Evolutionary conservation across 768 basidiomycete species (phyloP).

Genomic region (Clavulina sp.): DNA sequence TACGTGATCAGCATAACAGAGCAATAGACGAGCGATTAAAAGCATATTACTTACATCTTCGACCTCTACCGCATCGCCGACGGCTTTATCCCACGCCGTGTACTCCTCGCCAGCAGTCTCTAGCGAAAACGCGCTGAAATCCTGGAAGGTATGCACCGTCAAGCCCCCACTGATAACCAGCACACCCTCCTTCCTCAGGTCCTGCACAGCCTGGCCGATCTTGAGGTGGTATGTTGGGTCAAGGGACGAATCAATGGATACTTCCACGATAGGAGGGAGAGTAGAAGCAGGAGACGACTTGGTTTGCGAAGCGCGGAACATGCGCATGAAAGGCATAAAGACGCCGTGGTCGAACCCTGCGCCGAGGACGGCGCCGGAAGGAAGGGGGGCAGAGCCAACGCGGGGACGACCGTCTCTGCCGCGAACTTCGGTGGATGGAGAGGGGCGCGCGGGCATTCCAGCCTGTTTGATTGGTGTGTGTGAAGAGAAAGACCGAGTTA

Average conservation of each 20-base stretch:
- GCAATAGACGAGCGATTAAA: no score
- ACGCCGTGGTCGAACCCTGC: conserved; percentile 66
- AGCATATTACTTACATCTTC: background rate
- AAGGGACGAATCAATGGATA: conserved; percentile 43
- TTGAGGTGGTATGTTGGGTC: conserved; percentile 46
- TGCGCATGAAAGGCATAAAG: conserved; percentile 59
- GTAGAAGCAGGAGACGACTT: conserved; percentile 26
- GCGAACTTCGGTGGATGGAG: conserved; percentile 32
- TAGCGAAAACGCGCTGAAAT: conserved; percentile 27
- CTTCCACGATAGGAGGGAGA: conserved; percentile 52
- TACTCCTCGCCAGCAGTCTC: conserved; percentile 29
- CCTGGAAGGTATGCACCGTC: conserved; percentile 44
- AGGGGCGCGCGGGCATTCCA: conserved; percentile 34
- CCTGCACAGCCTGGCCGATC: conserved; percentile 40
- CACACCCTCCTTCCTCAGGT: conserved; percentile 45
- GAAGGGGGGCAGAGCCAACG: no score
- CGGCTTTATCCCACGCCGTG: conserved; percentile 40
- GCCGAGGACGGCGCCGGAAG: conserved; percentile 41
- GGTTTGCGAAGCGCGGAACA: conserved; percentile 40
- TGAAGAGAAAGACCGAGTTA: background rate
- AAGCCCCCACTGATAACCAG: conserved; percentile 57
- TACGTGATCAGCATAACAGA: no score
- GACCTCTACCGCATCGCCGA: conserved; percentile 33
- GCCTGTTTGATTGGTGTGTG: no score
- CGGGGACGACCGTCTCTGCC: conserved; percentile 50